Conservation (phyloP, 768 basidiomycete genomes). For the Tricholoma sp. region DNA sequence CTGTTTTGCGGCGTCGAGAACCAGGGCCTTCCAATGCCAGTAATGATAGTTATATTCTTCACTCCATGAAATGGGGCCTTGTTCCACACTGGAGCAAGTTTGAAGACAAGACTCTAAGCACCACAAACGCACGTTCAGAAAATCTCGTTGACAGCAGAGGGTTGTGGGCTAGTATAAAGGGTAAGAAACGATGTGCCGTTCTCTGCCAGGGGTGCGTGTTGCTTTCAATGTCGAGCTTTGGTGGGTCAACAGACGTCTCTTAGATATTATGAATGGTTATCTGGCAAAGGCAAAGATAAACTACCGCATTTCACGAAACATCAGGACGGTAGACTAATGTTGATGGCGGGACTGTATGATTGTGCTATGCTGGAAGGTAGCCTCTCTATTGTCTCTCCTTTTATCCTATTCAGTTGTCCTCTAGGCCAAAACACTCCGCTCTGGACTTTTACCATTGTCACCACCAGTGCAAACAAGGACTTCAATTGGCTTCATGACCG, state of each 20-base stretch:
- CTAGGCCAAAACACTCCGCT: slow-evolving; percentile 51
- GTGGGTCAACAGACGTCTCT: neutral
- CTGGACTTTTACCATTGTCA: slow-evolving; percentile 89
- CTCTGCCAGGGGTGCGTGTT: slow-evolving; percentile 58
- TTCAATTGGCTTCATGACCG: slow-evolving; percentile 90
- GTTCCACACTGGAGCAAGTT: slow-evolving; percentile 79
- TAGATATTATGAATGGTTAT: slow-evolving; percentile 95
- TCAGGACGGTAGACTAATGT: slow-evolving; percentile 60
- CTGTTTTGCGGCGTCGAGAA: slow-evolving; percentile 57
- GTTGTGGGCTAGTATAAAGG: slow-evolving; percentile 84
- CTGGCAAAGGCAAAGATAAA: slow-evolving; percentile 65
- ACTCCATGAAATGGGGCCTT: slow-evolving; percentile 90
- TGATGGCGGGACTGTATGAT: slow-evolving; percentile 89
- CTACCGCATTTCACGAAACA: slow-evolving; percentile 79
- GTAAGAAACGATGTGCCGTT: slow-evolving; percentile 81
- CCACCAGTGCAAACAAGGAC: slow-evolving; percentile 66
- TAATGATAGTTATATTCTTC: slow-evolving; percentile 44
- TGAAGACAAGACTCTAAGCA: slow-evolving; percentile 69
- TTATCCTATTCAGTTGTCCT: neutral
- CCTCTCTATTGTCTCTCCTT: neutral
- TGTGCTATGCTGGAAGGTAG: slow-evolving; percentile 59
- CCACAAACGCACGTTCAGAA: slow-evolving; percentile 89
- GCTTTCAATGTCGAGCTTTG: neutral
- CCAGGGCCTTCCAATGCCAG: slow-evolving; percentile 9
- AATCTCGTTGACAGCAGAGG: slow-evolving; percentile 69